Conservation (phyloP, 1,284 basidiomycete genomes). For the Cutaneotrichosporon sp. region DNA sequence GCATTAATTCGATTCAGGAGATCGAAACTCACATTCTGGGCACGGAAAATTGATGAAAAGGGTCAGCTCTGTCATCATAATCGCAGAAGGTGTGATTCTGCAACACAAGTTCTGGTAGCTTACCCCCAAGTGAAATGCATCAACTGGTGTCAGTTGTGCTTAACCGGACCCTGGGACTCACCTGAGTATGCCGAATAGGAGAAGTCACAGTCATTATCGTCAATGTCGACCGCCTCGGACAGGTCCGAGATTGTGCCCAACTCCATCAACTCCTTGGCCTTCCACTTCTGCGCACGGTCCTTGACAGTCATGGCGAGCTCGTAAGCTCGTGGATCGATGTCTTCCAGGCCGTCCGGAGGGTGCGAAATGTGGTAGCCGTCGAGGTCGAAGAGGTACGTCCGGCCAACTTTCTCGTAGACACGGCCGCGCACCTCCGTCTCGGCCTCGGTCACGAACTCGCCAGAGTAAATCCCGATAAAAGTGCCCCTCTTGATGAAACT, state of each 20-base stretch:
- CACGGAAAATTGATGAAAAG: slow-evolving; percentile 66
- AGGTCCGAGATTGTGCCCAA: neutral
- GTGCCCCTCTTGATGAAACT: slow-evolving; percentile 65
- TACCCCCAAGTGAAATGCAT: slow-evolving; percentile 84
- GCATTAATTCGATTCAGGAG: slow-evolving; percentile 9
- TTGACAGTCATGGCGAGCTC: slow-evolving; percentile 29
- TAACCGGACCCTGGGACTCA: slow-evolving; percentile 23
- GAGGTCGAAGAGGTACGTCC: slow-evolving; percentile 81
- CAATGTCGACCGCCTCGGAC: slow-evolving; percentile 24
- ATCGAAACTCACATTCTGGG: slow-evolving; percentile 14
- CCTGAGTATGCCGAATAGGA: slow-evolving; percentile 45
- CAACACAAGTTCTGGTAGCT: slow-evolving; percentile 43
- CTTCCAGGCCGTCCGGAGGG: slow-evolving; percentile 44
- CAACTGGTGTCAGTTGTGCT: slow-evolving; percentile 57
- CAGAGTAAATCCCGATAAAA: slow-evolving; percentile 80
- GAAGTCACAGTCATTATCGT: slow-evolving; percentile 38
- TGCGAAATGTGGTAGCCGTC: slow-evolving; percentile 68
- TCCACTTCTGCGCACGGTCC: slow-evolving; percentile 1
- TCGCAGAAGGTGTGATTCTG: slow-evolving; percentile 5
- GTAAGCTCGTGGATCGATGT: slow-evolving; percentile 41
- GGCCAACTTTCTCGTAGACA: slow-evolving; percentile 69
- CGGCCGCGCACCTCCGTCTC: slow-evolving; percentile 66
- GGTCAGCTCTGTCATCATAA: slow-evolving; percentile 44
- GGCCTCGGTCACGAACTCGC: slow-evolving; percentile 70
- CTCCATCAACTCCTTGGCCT: neutral